Evolutionary conservation across 2,329 filamentous ascomycete species (phyloP).

Genomic region (Onygena corvina): DNA sequence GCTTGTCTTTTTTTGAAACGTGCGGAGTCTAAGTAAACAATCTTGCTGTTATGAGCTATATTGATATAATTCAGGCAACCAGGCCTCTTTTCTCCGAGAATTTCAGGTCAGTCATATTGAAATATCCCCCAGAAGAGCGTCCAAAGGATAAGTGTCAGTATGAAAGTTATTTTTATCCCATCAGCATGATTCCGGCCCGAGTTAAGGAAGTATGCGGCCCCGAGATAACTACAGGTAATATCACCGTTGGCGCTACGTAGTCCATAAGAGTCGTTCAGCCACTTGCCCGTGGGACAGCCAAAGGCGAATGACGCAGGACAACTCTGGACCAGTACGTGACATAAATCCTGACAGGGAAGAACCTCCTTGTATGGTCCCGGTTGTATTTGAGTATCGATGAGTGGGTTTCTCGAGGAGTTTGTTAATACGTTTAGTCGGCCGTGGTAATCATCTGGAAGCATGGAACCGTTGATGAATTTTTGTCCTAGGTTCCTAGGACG

Average conservation of each 20-base stretch:
- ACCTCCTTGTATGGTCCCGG: slow-evolving; percentile 93
- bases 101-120: not conserved
- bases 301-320: slow-evolving; percentile 72
- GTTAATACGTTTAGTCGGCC: slow-evolving; percentile 30
- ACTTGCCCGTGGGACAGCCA: slow-evolving; percentile 51
- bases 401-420: slow-evolving; percentile 53
- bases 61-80: too few species aligned
- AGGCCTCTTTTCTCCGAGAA: not conserved
- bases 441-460: slow-evolving; percentile 21
- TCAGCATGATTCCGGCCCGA: slow-evolving; percentile 20
- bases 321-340: slow-evolving; percentile 70
- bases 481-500: slow-evolving; percentile 60
- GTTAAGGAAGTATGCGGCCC: slow-evolving; percentile 43
- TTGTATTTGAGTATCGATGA: slow-evolving; percentile 58
- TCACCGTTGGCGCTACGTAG: slow-evolving; percentile 26
- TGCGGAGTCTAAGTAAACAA: too few species aligned
- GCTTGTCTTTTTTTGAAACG: too few species aligned
- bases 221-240: slow-evolving; percentile 51
- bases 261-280: slow-evolving; percentile 43
- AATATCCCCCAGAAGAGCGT: slow-evolving; percentile 14
- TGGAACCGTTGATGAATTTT: slow-evolving; percentile 54
- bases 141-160: slow-evolving; percentile 12
- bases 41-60: too few species aligned
- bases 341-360: slow-evolving; percentile 75
- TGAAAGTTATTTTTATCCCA: not conserved